Evolutionary conservation across 495 filamentous ascomycete species (phyloP), one percentile per base, ranked within the genome.

Genomic region (Podospora anserina): DNA sequence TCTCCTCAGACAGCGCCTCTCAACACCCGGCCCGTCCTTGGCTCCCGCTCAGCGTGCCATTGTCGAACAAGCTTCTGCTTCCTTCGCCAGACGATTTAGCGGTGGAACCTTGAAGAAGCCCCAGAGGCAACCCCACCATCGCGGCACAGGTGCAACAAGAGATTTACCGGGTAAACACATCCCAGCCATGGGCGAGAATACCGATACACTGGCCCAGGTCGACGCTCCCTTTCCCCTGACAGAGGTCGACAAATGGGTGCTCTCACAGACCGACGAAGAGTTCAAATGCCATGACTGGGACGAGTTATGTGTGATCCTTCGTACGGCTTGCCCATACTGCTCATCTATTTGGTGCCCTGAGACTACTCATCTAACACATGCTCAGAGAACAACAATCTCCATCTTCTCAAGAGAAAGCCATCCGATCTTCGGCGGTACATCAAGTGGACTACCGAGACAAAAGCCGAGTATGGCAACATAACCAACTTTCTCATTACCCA

Each of bases 401-500:
- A 83, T 30, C 83, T 88, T 15, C 84, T 98, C 34, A 91, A 91
- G 78, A 87, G 94, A 67, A 89, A 88, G 77, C 94, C 94, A 34
- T 92, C 90, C 68, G 91, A 95, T 75, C 85, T 97, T 11, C 83
- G 87, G 74, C 90, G 91, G 61, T 98, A 98, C 78, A 88, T 95
- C 64, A 78, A 86, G 64, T 97, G 93, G 93, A 88, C 87, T 9
- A 80, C 83, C 65, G 79, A 88, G 60, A 91, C 84, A 63, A 92
- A 91, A 69, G 79, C 81, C 34, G 72, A 88, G 66, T 96, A 95
- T 77, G 92, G 92, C 67, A 85, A 83, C 68, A 91, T 93, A 68
- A 91, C 88, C 56, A 88, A 89, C 72, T 97, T 89, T 74, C 84
- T 98, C 69, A 82, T 92, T 55, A 81, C 85, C 69, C 81, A 90